Percentiles rank a stretch among this genome's conserved stretches.
These are phyloP conservation scores for Dactylellina haptotyla DNA, from an alignment of 2,329 filamentous ascomycete species.

Conservation along the genomic window DNA sequence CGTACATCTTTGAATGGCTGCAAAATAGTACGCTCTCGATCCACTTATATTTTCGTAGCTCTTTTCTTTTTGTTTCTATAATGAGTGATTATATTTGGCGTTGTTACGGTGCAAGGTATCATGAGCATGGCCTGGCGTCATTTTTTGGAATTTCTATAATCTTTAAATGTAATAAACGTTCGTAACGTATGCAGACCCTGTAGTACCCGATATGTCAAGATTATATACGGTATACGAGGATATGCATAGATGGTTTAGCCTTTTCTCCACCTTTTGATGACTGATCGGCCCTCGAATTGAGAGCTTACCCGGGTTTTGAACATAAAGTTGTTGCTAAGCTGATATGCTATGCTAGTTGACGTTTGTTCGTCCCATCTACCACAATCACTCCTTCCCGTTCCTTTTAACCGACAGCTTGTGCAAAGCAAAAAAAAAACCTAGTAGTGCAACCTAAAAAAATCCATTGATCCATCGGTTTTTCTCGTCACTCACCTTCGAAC, in stretches of 20 bases:
- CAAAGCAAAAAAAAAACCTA: constrained; percentile 10
- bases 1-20: not conserved
- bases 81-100: constrained; percentile 39
- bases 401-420: constrained; percentile 38
- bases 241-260: not conserved
- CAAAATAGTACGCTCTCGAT: not conserved
- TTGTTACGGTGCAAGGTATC: constrained; percentile 27
- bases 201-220: too few species aligned
- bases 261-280: constrained; percentile 1
- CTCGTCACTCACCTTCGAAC: constrained; percentile 1
- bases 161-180: too few species aligned
- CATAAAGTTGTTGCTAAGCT: too few species aligned
- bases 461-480: constrained; percentile 50
- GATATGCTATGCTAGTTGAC: too few species aligned
- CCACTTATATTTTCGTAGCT: not conserved
- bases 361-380: too few species aligned
- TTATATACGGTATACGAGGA: too few species aligned
- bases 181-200: too few species aligned
- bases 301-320: constrained; percentile 16
- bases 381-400: not conserved
- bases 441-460: constrained; percentile 29
- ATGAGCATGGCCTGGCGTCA: constrained; percentile 53
- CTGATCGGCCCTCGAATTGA: not conserved
- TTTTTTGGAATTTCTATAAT: constrained; percentile 22
- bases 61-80: constrained; percentile 3